Evolutionary conservation across 139 green algal species (phyloP).

Genomic region (Desmodesmus armatus): DNA sequence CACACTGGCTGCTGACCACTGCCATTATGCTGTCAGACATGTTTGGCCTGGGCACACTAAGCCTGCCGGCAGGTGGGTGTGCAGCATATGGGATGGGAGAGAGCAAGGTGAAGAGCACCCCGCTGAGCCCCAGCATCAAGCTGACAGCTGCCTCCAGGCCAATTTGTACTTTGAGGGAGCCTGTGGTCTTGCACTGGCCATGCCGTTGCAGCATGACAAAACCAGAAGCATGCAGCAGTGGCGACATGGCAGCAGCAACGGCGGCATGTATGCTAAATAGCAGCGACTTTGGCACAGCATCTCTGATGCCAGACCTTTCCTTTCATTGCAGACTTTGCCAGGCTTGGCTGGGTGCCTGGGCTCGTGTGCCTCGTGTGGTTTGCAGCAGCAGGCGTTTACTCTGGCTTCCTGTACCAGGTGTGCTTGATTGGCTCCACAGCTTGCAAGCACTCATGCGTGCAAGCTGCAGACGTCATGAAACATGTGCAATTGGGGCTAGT

Average conservation of each 20-base stretch:
- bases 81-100: too few relatives aligned
- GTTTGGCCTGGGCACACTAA: constrained; percentile 55
- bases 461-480: too few relatives aligned
- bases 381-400: constrained; percentile 45
- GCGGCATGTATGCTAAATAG: neutral
- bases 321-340: constrained; percentile 13
- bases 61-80: constrained; percentile 46
- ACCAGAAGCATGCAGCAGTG: neutral
- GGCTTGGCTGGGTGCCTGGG: constrained; percentile 51
- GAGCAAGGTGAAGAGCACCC: too few relatives aligned
- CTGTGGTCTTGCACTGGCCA: neutral
- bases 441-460: too few relatives aligned
- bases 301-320: neutral
- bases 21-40: constrained; percentile 52
- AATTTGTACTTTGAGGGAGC: too few relatives aligned
- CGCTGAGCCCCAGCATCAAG: too few relatives aligned
- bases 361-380: constrained; percentile 40
- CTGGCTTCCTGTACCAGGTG: constrained; percentile 55
- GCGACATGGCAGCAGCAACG: too few relatives aligned
- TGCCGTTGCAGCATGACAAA: neutral
- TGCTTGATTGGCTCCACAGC: too few relatives aligned
- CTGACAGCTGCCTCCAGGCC: too few relatives aligned
- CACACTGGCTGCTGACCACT: constrained; percentile 39
- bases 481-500: too few relatives aligned
- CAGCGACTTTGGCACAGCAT: neutral